Evolutionary conservation across 345 rosid genomes (phyloP), one percentile per base, ranked within the genome.

Genomic region (Orychophragmus violaceus): DNA sequence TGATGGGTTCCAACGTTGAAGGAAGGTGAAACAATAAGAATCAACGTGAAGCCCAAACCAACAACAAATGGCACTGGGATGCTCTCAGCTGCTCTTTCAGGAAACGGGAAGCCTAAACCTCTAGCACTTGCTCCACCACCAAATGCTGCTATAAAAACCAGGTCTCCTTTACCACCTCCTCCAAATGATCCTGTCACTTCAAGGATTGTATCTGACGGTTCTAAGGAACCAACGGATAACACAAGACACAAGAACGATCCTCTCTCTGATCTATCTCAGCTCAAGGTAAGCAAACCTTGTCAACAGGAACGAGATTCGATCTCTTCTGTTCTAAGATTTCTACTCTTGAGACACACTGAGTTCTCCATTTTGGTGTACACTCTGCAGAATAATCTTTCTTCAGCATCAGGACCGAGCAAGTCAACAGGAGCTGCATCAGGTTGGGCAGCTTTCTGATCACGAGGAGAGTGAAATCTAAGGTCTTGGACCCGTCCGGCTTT

Each of bases 11-110:
- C n/a, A n/a, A n/a, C n/a, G n/a, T 59, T 78, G 0, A 64, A 95
- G 99, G 99, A 95, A 78, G 99, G 99, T 55, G 99, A 95, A 79
- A 95, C 99, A 5, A 95, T 95, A 49, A 82, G 95, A 70, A 95
- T 95, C 79, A 95, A 89, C 49, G 99, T 95, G 79, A 91, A 95
- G 86, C 86, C 70, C 29, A 95, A 89, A 69, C 82, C 91, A 28
- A 39, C 95, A 7, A 73, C 77, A 46, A 75, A 81, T 75, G 99
- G 97, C 63, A 86, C 99, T 16, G 95, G 97, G 37, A 95, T 95
- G 99, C 95, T 95, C 65, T 91, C 99, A 36, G 86, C 97, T 52
- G 97, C 96, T 28, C 63, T 68, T 68, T 75, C 92, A 17, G 90
- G 75, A 17, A 69, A 68, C 25, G 87, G 74, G 56, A 85, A 91